Evolutionary conservation across 2,329 filamentous ascomycete genomes (phyloP).

Genomic region (Scedosporium dehoogii): DNA sequence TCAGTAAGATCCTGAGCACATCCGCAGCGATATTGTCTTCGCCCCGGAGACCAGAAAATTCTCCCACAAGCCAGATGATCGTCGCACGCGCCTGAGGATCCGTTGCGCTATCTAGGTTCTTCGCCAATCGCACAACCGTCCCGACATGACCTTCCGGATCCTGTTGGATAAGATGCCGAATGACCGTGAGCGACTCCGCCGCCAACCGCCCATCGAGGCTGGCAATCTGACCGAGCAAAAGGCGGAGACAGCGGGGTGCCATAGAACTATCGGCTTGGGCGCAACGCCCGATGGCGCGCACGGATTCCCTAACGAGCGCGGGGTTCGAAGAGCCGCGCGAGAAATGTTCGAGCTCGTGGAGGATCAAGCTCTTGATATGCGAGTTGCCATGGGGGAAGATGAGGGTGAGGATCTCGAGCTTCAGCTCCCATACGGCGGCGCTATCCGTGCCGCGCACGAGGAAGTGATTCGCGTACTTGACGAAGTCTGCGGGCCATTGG

Average conservation of each 20-base stretch:
- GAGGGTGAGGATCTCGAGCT: constrained; percentile 82
- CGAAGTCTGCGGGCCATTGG: constrained; percentile 65
- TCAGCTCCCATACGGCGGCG: constrained; percentile 77
- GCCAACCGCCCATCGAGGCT: constrained; percentile 80
- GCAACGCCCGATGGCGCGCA: constrained; percentile 86
- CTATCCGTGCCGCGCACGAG: constrained; percentile 72
- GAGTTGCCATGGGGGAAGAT: constrained; percentile 75
- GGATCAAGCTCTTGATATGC: constrained; percentile 72
- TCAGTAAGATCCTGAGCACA: constrained; percentile 77
- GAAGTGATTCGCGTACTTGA: constrained; percentile 82
- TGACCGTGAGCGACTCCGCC: constrained; percentile 87
- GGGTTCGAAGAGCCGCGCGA: constrained; percentile 59
- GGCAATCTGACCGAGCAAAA: constrained; percentile 80
- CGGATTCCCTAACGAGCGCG: constrained; percentile 74
- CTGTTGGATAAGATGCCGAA: constrained; percentile 90
- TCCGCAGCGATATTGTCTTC: constrained; percentile 89
- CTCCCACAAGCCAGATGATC: constrained; percentile 95
- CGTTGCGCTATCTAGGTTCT: constrained; percentile 79
- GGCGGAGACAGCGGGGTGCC: constrained; percentile 67
- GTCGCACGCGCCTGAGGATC: constrained; percentile 84
- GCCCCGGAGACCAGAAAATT: constrained; percentile 72
- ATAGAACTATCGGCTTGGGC: constrained; percentile 67
- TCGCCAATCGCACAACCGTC: constrained; percentile 81
- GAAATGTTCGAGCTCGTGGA: constrained; percentile 92
- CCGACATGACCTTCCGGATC: constrained; percentile 70